Evolutionary conservation across 257 asterid genomes (phyloP), one percentile per base, ranked within the genome.

Genomic region (Ocimum tenuiflorum): DNA sequence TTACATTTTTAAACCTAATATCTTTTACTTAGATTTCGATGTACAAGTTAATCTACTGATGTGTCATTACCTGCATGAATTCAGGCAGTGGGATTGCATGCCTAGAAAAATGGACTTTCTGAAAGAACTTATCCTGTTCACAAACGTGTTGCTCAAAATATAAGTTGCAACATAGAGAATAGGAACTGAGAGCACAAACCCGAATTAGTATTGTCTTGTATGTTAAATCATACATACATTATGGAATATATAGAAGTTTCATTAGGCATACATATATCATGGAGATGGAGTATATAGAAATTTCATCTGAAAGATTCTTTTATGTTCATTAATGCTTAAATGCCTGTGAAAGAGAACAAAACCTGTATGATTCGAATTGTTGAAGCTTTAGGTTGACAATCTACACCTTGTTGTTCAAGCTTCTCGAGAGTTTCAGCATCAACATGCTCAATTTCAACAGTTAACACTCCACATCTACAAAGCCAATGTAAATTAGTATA

Each of bases 321-420:
- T 11, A 39, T 7, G 8, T 52, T 38, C 8, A 51, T 67, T 42
- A 50, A 18, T 23, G 47, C 27, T 53, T 17, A 20, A 60, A 42
- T 61, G 61, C 29, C 58, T 11, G 33, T 0, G 27, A 17, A 29
- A 47, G 52, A 23, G 35, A 48, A 45, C 27, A 53, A 24, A 66
- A 94, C 99, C 99, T 90, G 97, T 39, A 94, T 88, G 65, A 88
- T 90, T 60, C 81, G 80, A 64, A 90, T 88, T 4, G 97, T 90
- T 36, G 99, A 90, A 41, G 97, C 97, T 76, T 86, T 94, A 47
- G 99, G 99, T 79, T 94, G 94, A 75, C 96, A 88, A 77, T 94
- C 96, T 57, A 94, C 91, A 56, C 99, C 95, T 72, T 79, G 88
- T 53, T 77, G 79, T 79, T 94, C 97, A 72, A 94, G 95, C 73